Conservation (phyloP, 805 yeast genomes). For the Diddensiella santjacobensis region DNA sequence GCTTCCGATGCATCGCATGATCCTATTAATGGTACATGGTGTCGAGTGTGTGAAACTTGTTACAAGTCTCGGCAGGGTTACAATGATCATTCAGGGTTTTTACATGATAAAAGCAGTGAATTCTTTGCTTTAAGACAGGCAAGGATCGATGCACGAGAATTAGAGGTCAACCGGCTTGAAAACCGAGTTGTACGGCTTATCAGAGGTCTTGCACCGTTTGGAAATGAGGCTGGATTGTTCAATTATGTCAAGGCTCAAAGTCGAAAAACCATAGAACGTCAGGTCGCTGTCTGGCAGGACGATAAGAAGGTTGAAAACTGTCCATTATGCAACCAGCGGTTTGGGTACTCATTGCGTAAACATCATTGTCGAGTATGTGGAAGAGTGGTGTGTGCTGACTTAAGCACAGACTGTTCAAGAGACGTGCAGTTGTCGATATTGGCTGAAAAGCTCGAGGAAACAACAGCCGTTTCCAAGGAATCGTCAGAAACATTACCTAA, state of each 20-base stretch:
- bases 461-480: constrained; percentile 5
- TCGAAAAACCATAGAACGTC: constrained; percentile 42
- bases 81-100: constrained; percentile 40
- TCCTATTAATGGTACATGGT: constrained; percentile 56
- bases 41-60: constrained; percentile 65
- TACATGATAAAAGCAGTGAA: constrained; percentile 42
- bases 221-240: constrained; percentile 28
- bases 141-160: constrained; percentile 45
- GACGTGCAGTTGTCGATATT: constrained; percentile 51
- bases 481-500: constrained; percentile 13
- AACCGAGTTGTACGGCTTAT: constrained; percentile 45
- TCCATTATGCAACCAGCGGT: constrained; percentile 55
- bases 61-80: constrained; percentile 53
- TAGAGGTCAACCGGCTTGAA: constrained; percentile 56
- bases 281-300: constrained; percentile 63
- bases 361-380: constrained; percentile 96
- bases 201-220: constrained; percentile 21
- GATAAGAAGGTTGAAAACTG: constrained; percentile 51
- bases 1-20: constrained; percentile 46
- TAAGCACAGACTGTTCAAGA: constrained; percentile 62
- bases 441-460: constrained; percentile 28
- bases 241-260: constrained; percentile 26
- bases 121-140: constrained; percentile 43
- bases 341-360: constrained; percentile 58
- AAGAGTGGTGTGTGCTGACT: constrained; percentile 68